A percentile compares a stretch with the other conserved stretches of the same genome.
Evolutionary conservation across 805 yeast species (phyloP).

Genomic region (Dipodascopsis uninucleata): DNA sequence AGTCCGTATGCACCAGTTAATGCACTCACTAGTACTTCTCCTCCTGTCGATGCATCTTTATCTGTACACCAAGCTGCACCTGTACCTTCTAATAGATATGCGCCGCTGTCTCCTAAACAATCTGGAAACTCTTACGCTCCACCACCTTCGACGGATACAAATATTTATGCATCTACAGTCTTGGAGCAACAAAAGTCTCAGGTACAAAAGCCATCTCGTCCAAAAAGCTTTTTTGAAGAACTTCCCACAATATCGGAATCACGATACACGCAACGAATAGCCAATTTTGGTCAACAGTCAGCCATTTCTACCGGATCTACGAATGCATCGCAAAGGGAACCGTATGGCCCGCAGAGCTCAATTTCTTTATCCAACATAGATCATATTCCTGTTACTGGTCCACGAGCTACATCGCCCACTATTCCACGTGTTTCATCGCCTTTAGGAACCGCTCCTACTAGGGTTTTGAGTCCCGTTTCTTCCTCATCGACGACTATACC

Average conservation of each 20-base stretch:
- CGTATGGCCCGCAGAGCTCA: slow-evolving; percentile 8
- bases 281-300: neutral
- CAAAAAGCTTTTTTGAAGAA: neutral
- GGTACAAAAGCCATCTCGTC: neutral
- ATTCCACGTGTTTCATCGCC: neutral
- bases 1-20: too few species aligned
- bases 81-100: too few species aligned
- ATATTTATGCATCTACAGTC: neutral
- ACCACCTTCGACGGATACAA: neutral
- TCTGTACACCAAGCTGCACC: too few species aligned
- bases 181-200: neutral
- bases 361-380: slow-evolving; percentile 1
- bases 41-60: neutral
- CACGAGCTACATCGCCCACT: neutral
- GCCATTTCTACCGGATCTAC: neutral
- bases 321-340: slow-evolving; percentile 3
- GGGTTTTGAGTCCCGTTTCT: too few species aligned
- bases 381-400: too few species aligned
- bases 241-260: neutral
- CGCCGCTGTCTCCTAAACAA: too few species aligned
- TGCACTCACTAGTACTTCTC: too few species aligned
- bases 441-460: neutral
- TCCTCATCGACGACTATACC: too few species aligned
- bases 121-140: too few species aligned
- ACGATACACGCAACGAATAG: neutral